phyloP scores from a whole-genome alignment of 192 early-diverging fungal genomes.

The Coemansia sp. region DNA sequence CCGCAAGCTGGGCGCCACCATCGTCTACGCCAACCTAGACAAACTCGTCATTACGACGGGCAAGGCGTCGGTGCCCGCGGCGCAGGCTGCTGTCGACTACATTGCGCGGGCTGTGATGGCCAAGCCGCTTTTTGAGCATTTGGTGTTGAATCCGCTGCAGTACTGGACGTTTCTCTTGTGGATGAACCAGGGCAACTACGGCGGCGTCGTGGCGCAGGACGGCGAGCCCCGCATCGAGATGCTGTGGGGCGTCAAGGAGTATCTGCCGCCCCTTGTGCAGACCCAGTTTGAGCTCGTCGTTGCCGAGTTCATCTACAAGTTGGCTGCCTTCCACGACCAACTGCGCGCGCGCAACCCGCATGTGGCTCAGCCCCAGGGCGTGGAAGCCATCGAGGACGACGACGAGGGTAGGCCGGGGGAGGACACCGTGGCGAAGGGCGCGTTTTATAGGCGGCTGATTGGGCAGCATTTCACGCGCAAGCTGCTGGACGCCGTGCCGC shows the following conservation, averaged over 20 bases:
- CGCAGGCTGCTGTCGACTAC: constrained; percentile 73
- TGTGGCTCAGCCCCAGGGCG: constrained; percentile 5
- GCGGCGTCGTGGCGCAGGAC: constrained; percentile 43
- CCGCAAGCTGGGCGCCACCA: constrained; percentile 69
- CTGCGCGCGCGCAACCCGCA: constrained; percentile 33
- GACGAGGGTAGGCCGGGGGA: not conserved
- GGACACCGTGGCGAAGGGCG: constrained; percentile 13
- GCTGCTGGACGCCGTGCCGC: constrained; percentile 62
- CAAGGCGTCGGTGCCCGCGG: constrained; percentile 73
- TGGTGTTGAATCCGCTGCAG: constrained; percentile 67
- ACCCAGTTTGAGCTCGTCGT: constrained; percentile 67
- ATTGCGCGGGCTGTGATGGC: constrained; percentile 65
- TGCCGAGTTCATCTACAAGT: constrained; percentile 70
- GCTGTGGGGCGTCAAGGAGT: constrained; percentile 91
- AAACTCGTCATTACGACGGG: constrained; percentile 79
- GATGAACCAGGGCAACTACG: constrained; percentile 92
- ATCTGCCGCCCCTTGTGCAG: constrained; percentile 76
- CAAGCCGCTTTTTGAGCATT: constrained; percentile 73
- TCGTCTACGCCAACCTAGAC: constrained; percentile 80
- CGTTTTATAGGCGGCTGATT: constrained; percentile 55
- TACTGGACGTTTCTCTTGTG: constrained; percentile 86
- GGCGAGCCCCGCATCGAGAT: constrained; percentile 59
- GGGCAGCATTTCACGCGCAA: constrained; percentile 62
- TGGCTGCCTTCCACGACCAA: constrained; percentile 56
- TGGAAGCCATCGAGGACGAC: constrained; percentile 35